These are phyloP conservation scores for Zostera marina DNA, from an alignment of 116 monocot genomes.

Conservation along the genomic window DNA sequence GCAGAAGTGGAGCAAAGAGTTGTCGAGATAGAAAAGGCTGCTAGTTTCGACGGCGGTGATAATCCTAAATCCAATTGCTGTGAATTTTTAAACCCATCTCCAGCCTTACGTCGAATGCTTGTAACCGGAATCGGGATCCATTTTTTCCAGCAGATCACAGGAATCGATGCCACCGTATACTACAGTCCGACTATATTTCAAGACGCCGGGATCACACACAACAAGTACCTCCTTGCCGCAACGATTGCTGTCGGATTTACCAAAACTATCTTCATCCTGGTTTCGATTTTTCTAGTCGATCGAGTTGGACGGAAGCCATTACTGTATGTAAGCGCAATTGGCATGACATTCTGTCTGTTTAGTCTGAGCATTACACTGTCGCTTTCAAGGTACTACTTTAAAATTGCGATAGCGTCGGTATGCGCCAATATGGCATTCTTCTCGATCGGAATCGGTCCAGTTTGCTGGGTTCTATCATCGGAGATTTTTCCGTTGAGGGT, in stretches of 20 bases:
- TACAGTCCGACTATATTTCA: slow-evolving; percentile 90
- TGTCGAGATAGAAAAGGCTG: slow-evolving; percentile 59
- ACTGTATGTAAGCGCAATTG: slow-evolving; percentile 75
- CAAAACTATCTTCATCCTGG: slow-evolving; percentile 77
- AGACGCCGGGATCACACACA: slow-evolving; percentile 64
- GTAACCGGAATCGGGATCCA: slow-evolving; percentile 84
- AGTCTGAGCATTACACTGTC: slow-evolving; percentile 31
- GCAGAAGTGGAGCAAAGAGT: slow-evolving; percentile 43
- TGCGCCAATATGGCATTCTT: slow-evolving; percentile 91
- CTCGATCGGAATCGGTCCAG: slow-evolving; percentile 85
- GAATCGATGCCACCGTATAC: slow-evolving; percentile 89
- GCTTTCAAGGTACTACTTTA: slow-evolving; percentile 25
- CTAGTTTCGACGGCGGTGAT: slow-evolving; percentile 13
- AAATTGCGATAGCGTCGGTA: slow-evolving; percentile 34
- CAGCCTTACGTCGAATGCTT: slow-evolving; percentile 56
- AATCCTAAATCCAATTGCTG: slow-evolving; percentile 30
- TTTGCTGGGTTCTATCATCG: slow-evolving; percentile 73
- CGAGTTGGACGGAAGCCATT: slow-evolving; percentile 77
- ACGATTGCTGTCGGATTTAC: slow-evolving; percentile 92
- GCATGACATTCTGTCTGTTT: slow-evolving; percentile 76
- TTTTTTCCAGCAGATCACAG: slow-evolving; percentile 82
- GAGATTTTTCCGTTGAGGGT: slow-evolving; percentile 80
- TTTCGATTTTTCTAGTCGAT: slow-evolving; percentile 82
- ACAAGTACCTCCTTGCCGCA: slow-evolving; percentile 53
- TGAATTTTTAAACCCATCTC: slow-evolving; percentile 60